A percentile compares a stretch with the other conserved stretches of the same genome.
Conservation (phyloP, 2,329 filamentous ascomycete genomes). For the Aspergillus latus region DNA sequence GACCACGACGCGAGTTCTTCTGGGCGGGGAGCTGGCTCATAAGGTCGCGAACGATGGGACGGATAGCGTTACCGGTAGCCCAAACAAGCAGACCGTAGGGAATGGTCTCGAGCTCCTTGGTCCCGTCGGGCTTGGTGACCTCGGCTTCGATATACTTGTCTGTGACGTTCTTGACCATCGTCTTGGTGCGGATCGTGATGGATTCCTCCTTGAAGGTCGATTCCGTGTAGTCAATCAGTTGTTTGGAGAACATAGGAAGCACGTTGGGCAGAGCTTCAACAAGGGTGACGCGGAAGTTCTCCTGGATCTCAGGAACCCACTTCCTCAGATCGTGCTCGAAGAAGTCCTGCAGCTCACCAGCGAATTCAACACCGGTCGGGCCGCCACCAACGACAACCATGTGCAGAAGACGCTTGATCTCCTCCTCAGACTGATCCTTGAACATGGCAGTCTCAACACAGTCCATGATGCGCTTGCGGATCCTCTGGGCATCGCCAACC, state of each 20-base stretch:
- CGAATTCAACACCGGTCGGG: conserved; percentile 96
- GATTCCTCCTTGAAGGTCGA: conserved; percentile 98
- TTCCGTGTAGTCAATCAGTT: conserved; percentile 98
- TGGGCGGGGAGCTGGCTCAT: conserved; percentile 91
- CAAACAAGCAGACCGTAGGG: conserved; percentile 96
- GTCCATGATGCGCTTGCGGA: conserved; percentile 99
- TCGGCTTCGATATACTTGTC: conserved; percentile 92
- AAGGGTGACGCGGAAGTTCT: conserved; percentile 94
- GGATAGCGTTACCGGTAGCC: conserved; percentile 95
- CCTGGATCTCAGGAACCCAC: conserved; percentile 91
- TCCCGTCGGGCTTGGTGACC: conserved; percentile 74
- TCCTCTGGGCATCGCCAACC: conserved; percentile 91
- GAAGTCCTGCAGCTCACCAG: conserved; percentile 97
- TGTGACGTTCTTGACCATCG: conserved; percentile 97
- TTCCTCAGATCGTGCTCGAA: conserved; percentile 98
- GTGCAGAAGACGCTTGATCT: conserved; percentile 91
- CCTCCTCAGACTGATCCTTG: conserved; percentile 87
- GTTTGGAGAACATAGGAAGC: conserved; percentile 97
- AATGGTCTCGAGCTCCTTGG: conserved; percentile 76
- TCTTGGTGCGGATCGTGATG: conserved; percentile 97
- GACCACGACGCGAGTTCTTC: conserved; percentile 88
- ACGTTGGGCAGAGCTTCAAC: conserved; percentile 95
- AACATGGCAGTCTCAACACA: conserved; percentile 98
- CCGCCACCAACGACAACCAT: conserved; percentile 96
- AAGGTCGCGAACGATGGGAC: conserved; percentile 84